Evolutionary conservation across 2,329 filamentous ascomycete species (phyloP).

Genomic region (Tolypocladium paradoxum): DNA sequence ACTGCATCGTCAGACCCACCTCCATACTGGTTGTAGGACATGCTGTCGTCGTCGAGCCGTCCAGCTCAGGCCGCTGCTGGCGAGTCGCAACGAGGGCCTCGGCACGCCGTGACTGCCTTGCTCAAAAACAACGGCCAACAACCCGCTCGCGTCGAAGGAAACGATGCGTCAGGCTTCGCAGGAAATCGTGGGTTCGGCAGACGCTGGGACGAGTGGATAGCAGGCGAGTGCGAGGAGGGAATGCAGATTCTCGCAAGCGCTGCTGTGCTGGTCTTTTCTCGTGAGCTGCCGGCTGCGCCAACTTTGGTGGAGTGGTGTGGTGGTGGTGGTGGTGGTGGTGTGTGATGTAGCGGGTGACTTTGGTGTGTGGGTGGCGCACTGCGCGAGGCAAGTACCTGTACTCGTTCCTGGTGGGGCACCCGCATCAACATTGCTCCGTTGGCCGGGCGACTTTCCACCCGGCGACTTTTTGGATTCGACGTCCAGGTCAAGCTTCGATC

Average conservation of each 20-base stretch:
- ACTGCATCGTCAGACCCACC: constrained; percentile 21
- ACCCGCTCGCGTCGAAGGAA: background rate
- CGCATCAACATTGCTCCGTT: background rate
- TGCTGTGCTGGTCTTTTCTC: background rate
- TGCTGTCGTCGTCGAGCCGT: constrained; percentile 14
- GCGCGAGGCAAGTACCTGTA: background rate
- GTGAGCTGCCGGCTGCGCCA: background rate
- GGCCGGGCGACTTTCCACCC: background rate
- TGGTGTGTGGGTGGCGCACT: background rate
- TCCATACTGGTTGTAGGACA: constrained; percentile 54
- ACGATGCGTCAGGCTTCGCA: background rate
- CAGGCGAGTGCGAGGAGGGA: background rate
- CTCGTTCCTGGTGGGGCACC: background rate
- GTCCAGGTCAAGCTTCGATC: background rate
- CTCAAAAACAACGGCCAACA: background rate
- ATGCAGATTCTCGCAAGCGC: background rate
- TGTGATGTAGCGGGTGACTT: background rate
- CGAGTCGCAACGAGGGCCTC: constrained; percentile 7
- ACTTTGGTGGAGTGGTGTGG: background rate
- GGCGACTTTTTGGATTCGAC: background rate
- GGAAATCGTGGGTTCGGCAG: too few relatives aligned
- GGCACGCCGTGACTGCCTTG: background rate
- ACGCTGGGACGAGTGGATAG: background rate
- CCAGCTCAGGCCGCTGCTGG: background rate
- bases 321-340: too few relatives aligned